Conservation (phyloP, 768 basidiomycete genomes). For the Cystobasidium onofrii region DNA sequence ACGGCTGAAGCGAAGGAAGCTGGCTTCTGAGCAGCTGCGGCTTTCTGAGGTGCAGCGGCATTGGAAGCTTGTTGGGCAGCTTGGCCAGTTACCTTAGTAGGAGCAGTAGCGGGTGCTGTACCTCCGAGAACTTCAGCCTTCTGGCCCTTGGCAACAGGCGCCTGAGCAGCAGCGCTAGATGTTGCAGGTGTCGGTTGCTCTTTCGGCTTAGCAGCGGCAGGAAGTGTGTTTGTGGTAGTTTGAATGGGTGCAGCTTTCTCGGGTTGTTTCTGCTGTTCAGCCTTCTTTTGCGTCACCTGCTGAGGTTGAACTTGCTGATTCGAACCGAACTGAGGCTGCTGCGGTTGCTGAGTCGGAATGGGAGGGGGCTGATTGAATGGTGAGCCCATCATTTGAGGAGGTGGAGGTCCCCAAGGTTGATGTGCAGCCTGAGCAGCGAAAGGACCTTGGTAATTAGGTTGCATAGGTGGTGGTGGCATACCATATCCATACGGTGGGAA, state of each 20-base stretch:
- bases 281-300: not conserved
- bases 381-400: conserved; percentile 29
- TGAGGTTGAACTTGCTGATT: not conserved
- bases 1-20: conserved; percentile 15
- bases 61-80: not conserved
- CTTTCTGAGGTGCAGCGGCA: not conserved
- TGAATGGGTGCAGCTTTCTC: conserved; percentile 23
- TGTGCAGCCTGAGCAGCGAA: conserved; percentile 23
- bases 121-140: not conserved
- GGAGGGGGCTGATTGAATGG: not conserved
- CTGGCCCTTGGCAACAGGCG: not conserved
- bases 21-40: conserved; percentile 1
- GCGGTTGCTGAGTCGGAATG: not conserved
- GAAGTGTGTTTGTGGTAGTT: conserved; percentile 23
- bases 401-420: conserved; percentile 29
- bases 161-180: conserved; percentile 21
- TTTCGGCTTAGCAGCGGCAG: conserved; percentile 14
- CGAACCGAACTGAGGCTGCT: not conserved
- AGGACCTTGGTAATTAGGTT: conserved; percentile 3
- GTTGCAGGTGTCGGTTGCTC: conserved; percentile 24
- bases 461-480: conserved; percentile 22
- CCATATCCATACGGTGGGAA: conserved; percentile 20
- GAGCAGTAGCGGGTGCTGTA: not conserved
- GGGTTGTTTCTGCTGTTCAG: conserved; percentile 17
- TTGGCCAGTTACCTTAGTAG: not conserved